Conservation (phyloP, 2,329 filamentous ascomycete genomes). For the Lasiodiplodia theobromae region DNA sequence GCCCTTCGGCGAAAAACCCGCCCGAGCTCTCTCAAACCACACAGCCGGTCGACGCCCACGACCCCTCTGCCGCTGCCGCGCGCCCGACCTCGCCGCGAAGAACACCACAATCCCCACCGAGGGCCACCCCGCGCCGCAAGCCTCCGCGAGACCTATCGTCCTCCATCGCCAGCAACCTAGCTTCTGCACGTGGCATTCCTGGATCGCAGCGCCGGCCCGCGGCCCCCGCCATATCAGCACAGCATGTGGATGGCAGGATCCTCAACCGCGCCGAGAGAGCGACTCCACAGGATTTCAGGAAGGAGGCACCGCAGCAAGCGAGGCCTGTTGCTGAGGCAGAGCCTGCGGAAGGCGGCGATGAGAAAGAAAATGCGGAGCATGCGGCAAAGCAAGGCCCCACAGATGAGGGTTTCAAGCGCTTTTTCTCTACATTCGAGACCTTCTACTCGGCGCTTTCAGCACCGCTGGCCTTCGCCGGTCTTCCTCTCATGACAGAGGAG, state of each 20-base stretch:
- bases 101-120: slow-evolving; percentile 39
- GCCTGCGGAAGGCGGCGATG: background rate
- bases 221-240: slow-evolving; percentile 75
- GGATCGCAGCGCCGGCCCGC: slow-evolving; percentile 61
- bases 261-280: slow-evolving; percentile 38
- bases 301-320: slow-evolving; percentile 14
- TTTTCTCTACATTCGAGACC: slow-evolving; percentile 90
- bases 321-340: slow-evolving; percentile 4
- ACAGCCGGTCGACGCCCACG: slow-evolving; percentile 18
- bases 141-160: slow-evolving; percentile 74
- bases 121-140: slow-evolving; percentile 49
- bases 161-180: slow-evolving; percentile 87
- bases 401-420: slow-evolving; percentile 86
- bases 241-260: slow-evolving; percentile 75
- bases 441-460: slow-evolving; percentile 89
- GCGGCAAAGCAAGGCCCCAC: slow-evolving; percentile 37
- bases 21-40: slow-evolving; percentile 21
- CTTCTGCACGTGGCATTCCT: slow-evolving; percentile 81
- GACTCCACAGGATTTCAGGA: slow-evolving; percentile 28
- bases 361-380: slow-evolving; percentile 1
- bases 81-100: slow-evolving; percentile 19
- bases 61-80: slow-evolving; percentile 15
- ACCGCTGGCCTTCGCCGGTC: slow-evolving; percentile 88
- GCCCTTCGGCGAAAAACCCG: slow-evolving; percentile 34
- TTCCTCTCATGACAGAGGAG: slow-evolving; percentile 67